A percentile compares a stretch with the other conserved stretches of the same genome.
Evolutionary conservation across 345 rosid genomes (phyloP).

Genomic region (Psidium guajava): DNA sequence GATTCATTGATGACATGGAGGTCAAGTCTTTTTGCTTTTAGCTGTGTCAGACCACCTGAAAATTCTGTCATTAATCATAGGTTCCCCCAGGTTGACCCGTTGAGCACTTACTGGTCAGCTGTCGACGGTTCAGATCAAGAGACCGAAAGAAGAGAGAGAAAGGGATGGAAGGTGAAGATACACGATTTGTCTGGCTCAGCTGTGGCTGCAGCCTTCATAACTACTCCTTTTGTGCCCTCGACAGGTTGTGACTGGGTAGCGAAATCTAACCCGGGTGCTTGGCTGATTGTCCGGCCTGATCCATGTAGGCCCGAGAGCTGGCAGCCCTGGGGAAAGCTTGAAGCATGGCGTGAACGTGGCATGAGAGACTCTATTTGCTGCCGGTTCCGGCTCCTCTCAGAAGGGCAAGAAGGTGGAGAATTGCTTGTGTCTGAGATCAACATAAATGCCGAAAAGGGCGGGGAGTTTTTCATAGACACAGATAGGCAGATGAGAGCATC

Average conservation of each 20-base stretch:
- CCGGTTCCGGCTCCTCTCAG: conserved; percentile 73
- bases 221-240: conserved; percentile 96
- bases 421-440: conserved; percentile 78
- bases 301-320: conserved; percentile 72
- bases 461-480: conserved; percentile 76
- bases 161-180: conserved; percentile 98
- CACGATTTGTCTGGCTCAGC: conserved; percentile 96
- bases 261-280: conserved; percentile 88
- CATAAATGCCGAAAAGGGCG: conserved; percentile 84
- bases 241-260: conserved; percentile 99
- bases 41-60: neutral
- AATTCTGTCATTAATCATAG: conserved; percentile 22
- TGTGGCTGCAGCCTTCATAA: conserved; percentile 94
- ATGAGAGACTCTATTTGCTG: conserved; percentile 79
- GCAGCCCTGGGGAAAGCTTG: conserved; percentile 98
- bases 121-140: conserved; percentile 40
- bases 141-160: conserved; percentile 75
- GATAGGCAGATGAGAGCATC: conserved; percentile 59
- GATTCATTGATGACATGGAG: neutral
- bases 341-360: conserved; percentile 97
- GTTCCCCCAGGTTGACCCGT: conserved; percentile 60
- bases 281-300: conserved; percentile 89
- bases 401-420: conserved; percentile 63
- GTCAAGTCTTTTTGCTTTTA: neutral
- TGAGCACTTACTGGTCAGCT: conserved; percentile 54